Percentiles rank a stretch among this genome's conserved stretches.
Evolutionary conservation across 1,139 yeast genomes (phyloP).

Genomic region (Eremothecium coryli): DNA sequence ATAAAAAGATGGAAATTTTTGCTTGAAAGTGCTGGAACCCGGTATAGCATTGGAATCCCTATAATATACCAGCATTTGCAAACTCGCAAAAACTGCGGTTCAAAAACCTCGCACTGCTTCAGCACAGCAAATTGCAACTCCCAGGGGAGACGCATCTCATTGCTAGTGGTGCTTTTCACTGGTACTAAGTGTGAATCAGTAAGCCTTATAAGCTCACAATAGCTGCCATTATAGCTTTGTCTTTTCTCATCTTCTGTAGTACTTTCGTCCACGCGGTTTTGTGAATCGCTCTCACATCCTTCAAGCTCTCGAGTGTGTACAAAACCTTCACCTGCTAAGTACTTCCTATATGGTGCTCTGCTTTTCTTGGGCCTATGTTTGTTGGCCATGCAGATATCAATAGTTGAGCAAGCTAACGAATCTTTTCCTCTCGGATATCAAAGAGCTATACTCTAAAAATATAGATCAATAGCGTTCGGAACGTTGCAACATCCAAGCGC

Average conservation of each 20-base stretch:
- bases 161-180: neutral
- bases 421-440: no score
- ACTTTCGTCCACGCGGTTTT: neutral
- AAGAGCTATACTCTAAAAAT: no score
- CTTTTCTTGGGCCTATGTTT: constrained; percentile 77
- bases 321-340: constrained; percentile 54
- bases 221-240: neutral
- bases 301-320: neutral
- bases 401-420: no score
- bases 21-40: constrained; percentile 52
- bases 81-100: constrained; percentile 49
- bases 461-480: no score
- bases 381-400: constrained; percentile 77
- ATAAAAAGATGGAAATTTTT: constrained; percentile 66
- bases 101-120: constrained; percentile 35
- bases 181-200: neutral
- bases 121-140: constrained; percentile 54
- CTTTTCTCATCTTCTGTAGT: neutral
- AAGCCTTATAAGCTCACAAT: no score
- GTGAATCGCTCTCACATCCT: neutral
- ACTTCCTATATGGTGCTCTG: constrained; percentile 67
- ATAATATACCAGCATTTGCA: constrained; percentile 51
- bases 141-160: constrained; percentile 26
- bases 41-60: constrained; percentile 55
- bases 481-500: no score